A percentile compares a stretch with the other conserved stretches of the same genome.
These are phyloP conservation scores for Calonectria naviculata DNA, from an alignment of 2,329 filamentous ascomycete genomes.

Conservation along the genomic window DNA sequence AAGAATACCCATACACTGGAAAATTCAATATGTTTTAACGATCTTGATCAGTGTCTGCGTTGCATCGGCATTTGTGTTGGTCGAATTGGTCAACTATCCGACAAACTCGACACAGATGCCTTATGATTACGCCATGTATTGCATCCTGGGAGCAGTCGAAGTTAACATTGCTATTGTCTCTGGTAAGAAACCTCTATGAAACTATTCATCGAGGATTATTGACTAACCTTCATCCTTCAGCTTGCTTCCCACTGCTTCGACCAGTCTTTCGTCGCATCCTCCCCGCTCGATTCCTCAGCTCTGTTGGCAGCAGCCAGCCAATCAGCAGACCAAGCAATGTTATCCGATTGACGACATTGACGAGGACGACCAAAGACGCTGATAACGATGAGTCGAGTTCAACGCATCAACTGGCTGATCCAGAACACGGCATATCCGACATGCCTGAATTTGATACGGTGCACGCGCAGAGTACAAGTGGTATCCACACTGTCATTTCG, in stretches of 20 bases:
- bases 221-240: neutral
- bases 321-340: conserved; percentile 28
- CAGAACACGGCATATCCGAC: conserved; percentile 12
- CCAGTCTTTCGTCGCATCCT: conserved; percentile 31
- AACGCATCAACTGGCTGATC: conserved; percentile 26
- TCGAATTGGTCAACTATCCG: conserved; percentile 23
- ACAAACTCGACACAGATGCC: conserved; percentile 26
- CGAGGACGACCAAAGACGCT: conserved; percentile 9
- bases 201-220: neutral
- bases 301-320: conserved; percentile 25
- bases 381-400: conserved; percentile 31
- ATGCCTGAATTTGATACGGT: neutral
- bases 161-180: conserved; percentile 37
- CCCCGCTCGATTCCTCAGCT: conserved; percentile 28
- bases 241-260: conserved; percentile 34
- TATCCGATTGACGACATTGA: conserved; percentile 24
- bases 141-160: conserved; percentile 31
- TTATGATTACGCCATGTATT: conserved; percentile 27
- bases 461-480: neutral
- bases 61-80: conserved; percentile 28
- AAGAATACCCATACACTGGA: neutral
- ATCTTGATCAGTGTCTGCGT: conserved; percentile 23
- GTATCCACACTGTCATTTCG: conserved; percentile 24
- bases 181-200: neutral
- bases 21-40: conserved; percentile 10